These are phyloP conservation scores for Arxiozyma slooffiae DNA, from an alignment of 1,139 yeast genomes.

Conservation along the genomic window DNA sequence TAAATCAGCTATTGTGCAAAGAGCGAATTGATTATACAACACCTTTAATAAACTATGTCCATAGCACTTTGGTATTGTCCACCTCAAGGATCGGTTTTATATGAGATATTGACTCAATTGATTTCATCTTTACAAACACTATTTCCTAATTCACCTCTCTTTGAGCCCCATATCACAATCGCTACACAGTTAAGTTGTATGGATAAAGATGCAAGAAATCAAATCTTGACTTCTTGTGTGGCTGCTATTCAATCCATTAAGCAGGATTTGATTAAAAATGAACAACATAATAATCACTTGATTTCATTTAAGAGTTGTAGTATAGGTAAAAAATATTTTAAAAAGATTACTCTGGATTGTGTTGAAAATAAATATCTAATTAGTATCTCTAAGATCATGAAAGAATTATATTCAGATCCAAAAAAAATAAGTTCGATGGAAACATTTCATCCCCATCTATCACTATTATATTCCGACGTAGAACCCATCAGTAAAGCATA, in stretches of 20 bases:
- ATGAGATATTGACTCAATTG: slow-evolving; percentile 50
- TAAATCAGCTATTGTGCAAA: background rate
- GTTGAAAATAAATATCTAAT: slow-evolving; percentile 47
- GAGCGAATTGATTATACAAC: too few species aligned
- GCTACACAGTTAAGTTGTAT: slow-evolving; percentile 49
- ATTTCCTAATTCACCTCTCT: slow-evolving; percentile 57
- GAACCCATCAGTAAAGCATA: slow-evolving; percentile 64
- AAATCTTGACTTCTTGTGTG: slow-evolving; percentile 53
- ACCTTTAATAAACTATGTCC: slow-evolving; percentile 14
- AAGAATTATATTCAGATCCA: slow-evolving; percentile 53
- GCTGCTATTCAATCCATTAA: slow-evolving; percentile 47
- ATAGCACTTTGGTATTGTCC: slow-evolving; percentile 75
- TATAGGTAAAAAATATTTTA: slow-evolving; percentile 41
- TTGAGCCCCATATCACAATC: slow-evolving; percentile 72
- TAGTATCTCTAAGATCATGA: slow-evolving; percentile 57
- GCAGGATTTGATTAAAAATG: slow-evolving; percentile 7
- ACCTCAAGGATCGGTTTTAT: slow-evolving; percentile 41
- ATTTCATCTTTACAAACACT: slow-evolving; percentile 58
- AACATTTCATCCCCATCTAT: slow-evolving; percentile 65
- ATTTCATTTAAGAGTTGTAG: slow-evolving; percentile 30
- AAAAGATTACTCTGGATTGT: slow-evolving; percentile 56
- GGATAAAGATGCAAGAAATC: slow-evolving; percentile 47
- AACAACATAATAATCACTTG: slow-evolving; percentile 19
- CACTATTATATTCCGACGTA: slow-evolving; percentile 57
- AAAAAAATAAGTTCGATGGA: slow-evolving; percentile 13